Evolutionary conservation across 1,284 basidiomycete genomes (phyloP).

Genomic region (Trametes sp.): DNA sequence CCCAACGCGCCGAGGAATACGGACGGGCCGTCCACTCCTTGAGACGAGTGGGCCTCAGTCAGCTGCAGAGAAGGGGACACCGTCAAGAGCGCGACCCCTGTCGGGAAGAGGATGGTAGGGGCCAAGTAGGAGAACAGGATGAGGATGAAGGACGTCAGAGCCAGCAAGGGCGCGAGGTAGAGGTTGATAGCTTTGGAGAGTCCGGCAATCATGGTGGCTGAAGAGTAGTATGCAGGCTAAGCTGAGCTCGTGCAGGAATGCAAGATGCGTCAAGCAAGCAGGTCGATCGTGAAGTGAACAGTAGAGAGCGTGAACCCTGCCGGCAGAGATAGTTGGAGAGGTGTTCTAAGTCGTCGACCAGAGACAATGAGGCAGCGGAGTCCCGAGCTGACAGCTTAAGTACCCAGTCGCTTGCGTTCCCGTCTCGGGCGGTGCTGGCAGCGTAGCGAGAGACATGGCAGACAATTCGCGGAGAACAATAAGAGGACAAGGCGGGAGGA

Average conservation of each 20-base stretch:
- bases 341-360: constrained; percentile 15
- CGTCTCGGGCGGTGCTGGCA: constrained; percentile 5
- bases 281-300: constrained; percentile 7
- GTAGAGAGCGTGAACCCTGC: constrained; percentile 33
- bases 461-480: constrained; percentile 32
- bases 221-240: not conserved
- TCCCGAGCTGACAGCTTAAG: constrained; percentile 18
- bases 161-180: constrained; percentile 73
- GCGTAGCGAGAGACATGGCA: constrained; percentile 14
- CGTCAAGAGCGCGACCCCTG: constrained; percentile 67
- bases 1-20: constrained; percentile 73
- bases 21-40: constrained; percentile 71
- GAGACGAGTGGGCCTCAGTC: constrained; percentile 48
- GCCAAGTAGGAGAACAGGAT: constrained; percentile 71
- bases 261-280: constrained; percentile 8
- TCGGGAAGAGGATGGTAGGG: constrained; percentile 65
- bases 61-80: constrained; percentile 66
- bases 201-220: constrained; percentile 66
- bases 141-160: constrained; percentile 70
- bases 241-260: not conserved
- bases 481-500: constrained; percentile 23
- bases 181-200: constrained; percentile 74
- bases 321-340: constrained; percentile 31
- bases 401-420: constrained; percentile 19
- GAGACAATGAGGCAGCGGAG: constrained; percentile 22